A percentile compares a stretch with the other conserved stretches of the same genome.
These are phyloP conservation scores for Microsporum audouinii DNA, from an alignment of 2,329 filamentous ascomycete species.

Conservation along the genomic window DNA sequence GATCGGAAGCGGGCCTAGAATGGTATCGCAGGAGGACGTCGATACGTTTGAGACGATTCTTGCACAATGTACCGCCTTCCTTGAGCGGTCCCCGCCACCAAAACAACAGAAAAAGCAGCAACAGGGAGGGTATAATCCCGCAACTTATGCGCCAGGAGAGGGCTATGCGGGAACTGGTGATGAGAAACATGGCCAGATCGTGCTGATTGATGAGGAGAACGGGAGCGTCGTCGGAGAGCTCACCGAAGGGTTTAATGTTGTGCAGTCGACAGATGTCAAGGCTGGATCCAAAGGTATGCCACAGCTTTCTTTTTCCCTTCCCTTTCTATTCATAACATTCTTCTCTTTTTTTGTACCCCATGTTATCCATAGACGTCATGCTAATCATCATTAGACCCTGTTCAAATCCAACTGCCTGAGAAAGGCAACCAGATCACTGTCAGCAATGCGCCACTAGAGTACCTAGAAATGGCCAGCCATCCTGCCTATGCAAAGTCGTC, in stretches of 20 bases:
- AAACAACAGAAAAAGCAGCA: slow-evolving; percentile 16
- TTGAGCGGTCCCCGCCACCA: slow-evolving; percentile 65
- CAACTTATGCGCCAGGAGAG: slow-evolving; percentile 66
- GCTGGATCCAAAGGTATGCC: slow-evolving; percentile 79
- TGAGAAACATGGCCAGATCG: slow-evolving; percentile 59
- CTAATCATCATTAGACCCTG: slow-evolving; percentile 29
- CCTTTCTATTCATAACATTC: not conserved
- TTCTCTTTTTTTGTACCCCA: not conserved
- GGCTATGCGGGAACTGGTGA: slow-evolving; percentile 50
- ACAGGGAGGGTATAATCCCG: slow-evolving; percentile 59
- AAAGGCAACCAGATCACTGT: slow-evolving; percentile 38
- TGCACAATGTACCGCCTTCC: slow-evolving; percentile 92
- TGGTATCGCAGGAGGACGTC: slow-evolving; percentile 75
- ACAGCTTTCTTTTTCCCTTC: not conserved
- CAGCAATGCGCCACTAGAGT: slow-evolving; percentile 42
- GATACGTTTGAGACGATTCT: slow-evolving; percentile 97
- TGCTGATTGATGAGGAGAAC: slow-evolving; percentile 90
- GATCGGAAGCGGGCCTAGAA: slow-evolving; percentile 50
- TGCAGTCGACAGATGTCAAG: slow-evolving; percentile 64
- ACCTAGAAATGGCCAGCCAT: slow-evolving; percentile 66
- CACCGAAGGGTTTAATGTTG: slow-evolving; percentile 65
- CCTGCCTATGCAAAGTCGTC: slow-evolving; percentile 84
- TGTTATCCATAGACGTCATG: not conserved
- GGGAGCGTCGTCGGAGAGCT: slow-evolving; percentile 91
- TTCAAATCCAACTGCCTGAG: slow-evolving; percentile 37